Conservation (phyloP, 345 rosid species). For the Gossypium bickii region DNA sequence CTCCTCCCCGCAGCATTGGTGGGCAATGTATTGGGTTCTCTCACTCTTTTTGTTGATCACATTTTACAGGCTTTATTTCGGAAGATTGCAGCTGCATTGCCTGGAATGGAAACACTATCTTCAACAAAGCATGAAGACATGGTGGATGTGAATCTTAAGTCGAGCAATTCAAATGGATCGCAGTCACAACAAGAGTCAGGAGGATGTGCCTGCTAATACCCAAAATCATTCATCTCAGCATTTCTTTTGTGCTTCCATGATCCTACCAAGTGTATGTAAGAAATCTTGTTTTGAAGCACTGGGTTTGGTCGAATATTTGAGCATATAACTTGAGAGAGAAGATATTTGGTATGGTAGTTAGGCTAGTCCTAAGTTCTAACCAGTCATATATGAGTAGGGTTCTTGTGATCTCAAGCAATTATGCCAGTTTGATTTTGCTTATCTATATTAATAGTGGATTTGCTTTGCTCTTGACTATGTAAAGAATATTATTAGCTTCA, state of each 20-base stretch:
- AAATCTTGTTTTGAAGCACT: conserved; percentile 11
- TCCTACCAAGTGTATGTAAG: conserved; percentile 27
- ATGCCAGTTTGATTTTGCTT: background rate
- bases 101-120: conserved; percentile 90
- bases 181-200: conserved; percentile 65
- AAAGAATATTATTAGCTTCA: background rate
- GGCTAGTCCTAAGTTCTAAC: conserved; percentile 24
- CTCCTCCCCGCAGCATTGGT: background rate
- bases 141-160: conserved; percentile 91
- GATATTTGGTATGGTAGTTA: conserved; percentile 16
- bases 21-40: background rate
- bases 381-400: conserved; percentile 15
- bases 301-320: background rate
- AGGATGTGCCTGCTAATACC: conserved; percentile 67
- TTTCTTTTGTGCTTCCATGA: conserved; percentile 2
- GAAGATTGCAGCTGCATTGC: conserved; percentile 88
- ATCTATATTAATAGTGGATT: background rate
- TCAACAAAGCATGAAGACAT: conserved; percentile 87
- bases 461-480: background rate
- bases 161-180: conserved; percentile 59
- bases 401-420: background rate
- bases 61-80: conserved; percentile 63
- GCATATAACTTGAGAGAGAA: conserved; percentile 16
- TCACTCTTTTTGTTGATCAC: background rate
- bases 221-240: background rate